A percentile compares a stretch with the other conserved stretches of the same genome.
phyloP scores from a whole-genome alignment of 2,329 filamentous ascomycete species.

The Aspergillus novofumigatus region DNA sequence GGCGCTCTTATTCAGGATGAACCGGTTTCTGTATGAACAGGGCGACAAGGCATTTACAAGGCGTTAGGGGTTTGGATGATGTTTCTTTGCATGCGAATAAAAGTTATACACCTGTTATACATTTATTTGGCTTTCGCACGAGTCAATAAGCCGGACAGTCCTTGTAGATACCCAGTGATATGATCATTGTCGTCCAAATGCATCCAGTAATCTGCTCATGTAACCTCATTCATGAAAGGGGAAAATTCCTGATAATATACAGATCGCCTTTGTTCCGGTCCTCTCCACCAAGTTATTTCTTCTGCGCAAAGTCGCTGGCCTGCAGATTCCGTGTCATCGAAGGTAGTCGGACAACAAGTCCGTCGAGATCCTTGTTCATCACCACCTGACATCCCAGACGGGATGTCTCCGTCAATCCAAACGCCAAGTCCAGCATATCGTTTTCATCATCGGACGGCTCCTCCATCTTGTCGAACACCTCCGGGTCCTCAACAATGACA shows the following conservation, averaged over 20 bases:
- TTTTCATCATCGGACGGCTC: constrained; percentile 78
- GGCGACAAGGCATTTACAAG: constrained; percentile 30
- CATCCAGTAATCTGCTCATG: neutral
- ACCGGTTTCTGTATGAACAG: constrained; percentile 13
- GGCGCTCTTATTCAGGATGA: constrained; percentile 1
- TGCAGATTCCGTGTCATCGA: constrained; percentile 95
- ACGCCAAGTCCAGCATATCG: constrained; percentile 87
- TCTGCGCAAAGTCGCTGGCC: constrained; percentile 75
- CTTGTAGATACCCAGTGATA: neutral
- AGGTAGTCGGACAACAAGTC: constrained; percentile 77
- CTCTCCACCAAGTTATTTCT: constrained; percentile 28
- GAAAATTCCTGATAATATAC: neutral
- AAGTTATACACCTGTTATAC: constrained; percentile 11
- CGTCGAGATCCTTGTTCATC: constrained; percentile 88
- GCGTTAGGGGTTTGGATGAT: constrained; percentile 26
- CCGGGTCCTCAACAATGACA: constrained; percentile 72
- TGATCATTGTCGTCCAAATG: neutral
- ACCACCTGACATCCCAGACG: constrained; percentile 83
- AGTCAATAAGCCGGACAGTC: neutral
- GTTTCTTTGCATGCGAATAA: constrained; percentile 7
- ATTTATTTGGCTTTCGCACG: constrained; percentile 6
- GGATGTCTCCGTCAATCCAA: constrained; percentile 81
- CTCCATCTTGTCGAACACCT: constrained; percentile 71
- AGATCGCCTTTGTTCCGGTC: neutral
- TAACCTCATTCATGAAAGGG: neutral